Evolutionary conservation across 495 filamentous ascomycete genomes (phyloP).

Genomic region (Letharia columbiana): DNA sequence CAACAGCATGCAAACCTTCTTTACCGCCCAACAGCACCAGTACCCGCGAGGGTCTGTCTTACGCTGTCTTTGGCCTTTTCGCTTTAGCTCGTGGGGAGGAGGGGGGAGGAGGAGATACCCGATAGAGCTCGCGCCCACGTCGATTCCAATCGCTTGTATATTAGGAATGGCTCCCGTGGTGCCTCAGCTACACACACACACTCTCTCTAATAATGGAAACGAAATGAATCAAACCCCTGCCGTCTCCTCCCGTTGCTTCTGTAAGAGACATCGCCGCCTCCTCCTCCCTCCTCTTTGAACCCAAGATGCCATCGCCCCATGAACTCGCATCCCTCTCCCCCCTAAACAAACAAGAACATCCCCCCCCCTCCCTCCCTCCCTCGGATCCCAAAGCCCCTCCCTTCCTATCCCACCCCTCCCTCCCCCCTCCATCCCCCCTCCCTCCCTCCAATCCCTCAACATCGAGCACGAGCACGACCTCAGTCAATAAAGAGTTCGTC

Average conservation of each 20-base stretch:
- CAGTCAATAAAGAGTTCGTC: no score
- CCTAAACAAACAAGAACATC: no score
- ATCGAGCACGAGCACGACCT: no score
- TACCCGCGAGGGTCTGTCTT: background rate
- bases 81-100: background rate
- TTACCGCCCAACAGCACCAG: background rate
- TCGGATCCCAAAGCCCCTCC: no score
- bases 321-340: no score
- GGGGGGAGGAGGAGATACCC: slow-evolving; percentile 11
- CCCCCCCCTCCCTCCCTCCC: no score
- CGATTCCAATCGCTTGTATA: slow-evolving; percentile 12
- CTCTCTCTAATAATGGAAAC: slow-evolving; percentile 18
- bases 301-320: no score
- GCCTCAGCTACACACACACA: slow-evolving; percentile 10
- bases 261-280: background rate
- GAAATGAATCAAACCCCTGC: slow-evolving; percentile 1
- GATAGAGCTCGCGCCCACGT: background rate
- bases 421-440: no score
- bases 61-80: slow-evolving; percentile 5
- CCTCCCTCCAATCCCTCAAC: no score
- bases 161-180: slow-evolving; percentile 14
- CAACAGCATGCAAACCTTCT: slow-evolving; percentile 9
- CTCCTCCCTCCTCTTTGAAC: no score
- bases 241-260: background rate
- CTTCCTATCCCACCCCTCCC: no score